Evolutionary conservation across 495 filamentous ascomycete species (phyloP).

Genomic region (Aspergillus egyptiacus): DNA sequence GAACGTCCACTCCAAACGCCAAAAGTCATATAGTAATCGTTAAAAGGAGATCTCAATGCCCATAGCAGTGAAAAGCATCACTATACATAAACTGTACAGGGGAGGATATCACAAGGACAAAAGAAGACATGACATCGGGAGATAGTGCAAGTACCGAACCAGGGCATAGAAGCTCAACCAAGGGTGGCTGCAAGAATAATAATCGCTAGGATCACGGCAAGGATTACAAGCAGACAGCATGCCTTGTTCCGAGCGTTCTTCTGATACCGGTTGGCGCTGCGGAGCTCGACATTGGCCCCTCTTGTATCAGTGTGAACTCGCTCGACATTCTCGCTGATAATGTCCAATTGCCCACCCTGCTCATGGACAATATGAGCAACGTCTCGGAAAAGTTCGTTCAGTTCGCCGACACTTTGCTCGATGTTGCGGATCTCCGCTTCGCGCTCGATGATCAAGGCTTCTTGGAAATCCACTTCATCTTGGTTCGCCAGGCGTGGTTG

Average conservation of each 20-base stretch:
- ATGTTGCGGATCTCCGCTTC: conserved; percentile 96
- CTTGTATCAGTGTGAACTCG: conserved; percentile 70
- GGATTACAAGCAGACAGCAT: conserved; percentile 85
- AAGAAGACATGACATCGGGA: conserved; percentile 13
- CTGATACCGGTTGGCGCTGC: conserved; percentile 80
- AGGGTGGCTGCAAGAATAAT: conserved; percentile 78
- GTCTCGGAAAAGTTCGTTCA: conserved; percentile 95
- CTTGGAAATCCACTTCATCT: conserved; percentile 96
- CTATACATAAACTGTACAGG: conserved; percentile 14
- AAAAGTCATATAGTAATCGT: conserved; percentile 6
- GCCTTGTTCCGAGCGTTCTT: conserved; percentile 87
- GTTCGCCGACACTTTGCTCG: conserved; percentile 87
- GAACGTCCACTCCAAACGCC: conserved; percentile 19
- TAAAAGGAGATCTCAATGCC: conserved; percentile 2
- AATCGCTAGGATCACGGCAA: conserved; percentile 81
- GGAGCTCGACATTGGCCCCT: conserved; percentile 79
- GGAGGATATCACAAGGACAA: conserved; percentile 24
- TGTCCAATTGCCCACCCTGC: conserved; percentile 85
- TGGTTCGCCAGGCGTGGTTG: conserved; percentile 79
- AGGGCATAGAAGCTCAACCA: conserved; percentile 34
- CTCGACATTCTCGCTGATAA: conserved; percentile 82
- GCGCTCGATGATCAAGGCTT: conserved; percentile 87
- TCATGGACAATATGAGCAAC: conserved; percentile 93
- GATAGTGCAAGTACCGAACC: conserved; percentile 2
- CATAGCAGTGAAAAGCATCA: conserved; percentile 6